Percentiles rank a stretch among this genome's conserved stretches.
These are phyloP conservation scores for Hemileia vastatrix DNA, from an alignment of 1,284 basidiomycete species.

Conservation along the genomic window DNA sequence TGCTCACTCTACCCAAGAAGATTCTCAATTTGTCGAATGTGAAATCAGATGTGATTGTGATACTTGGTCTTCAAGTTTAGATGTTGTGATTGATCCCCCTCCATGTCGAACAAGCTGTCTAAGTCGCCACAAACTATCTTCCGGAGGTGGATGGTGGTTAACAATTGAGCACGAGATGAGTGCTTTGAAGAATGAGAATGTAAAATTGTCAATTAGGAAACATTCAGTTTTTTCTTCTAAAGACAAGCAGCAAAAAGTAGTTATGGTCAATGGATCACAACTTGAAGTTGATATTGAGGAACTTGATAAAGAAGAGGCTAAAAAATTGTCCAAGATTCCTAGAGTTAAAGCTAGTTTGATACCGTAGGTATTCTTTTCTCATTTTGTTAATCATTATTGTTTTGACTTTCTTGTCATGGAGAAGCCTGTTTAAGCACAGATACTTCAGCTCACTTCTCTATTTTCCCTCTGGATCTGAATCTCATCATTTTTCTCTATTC, in stretches of 20 bases:
- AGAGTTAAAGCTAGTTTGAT: conserved; percentile 74
- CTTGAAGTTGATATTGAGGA: conserved; percentile 84
- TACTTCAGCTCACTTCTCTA: background rate
- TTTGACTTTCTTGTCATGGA: too few species aligned
- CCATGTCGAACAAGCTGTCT: conserved; percentile 74
- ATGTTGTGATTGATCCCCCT: conserved; percentile 88
- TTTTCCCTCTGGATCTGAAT: background rate
- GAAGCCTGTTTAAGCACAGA: too few species aligned
- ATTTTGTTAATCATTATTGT: background rate
- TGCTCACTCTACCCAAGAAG: conserved; percentile 8
- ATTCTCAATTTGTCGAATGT: conserved; percentile 63
- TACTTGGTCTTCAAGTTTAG: conserved; percentile 75
- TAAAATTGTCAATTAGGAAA: conserved; percentile 64
- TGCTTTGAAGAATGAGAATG: conserved; percentile 63
- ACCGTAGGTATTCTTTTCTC: conserved; percentile 54
- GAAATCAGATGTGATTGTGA: conserved; percentile 90
- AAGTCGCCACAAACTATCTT: conserved; percentile 74
- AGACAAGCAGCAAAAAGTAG: conserved; percentile 60
- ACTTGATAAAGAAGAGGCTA: conserved; percentile 76
- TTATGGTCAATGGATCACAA: conserved; percentile 82
- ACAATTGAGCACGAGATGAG: conserved; percentile 78
- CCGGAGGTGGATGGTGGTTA: conserved; percentile 92
- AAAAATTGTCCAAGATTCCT: conserved; percentile 69
- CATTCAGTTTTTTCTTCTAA: conserved; percentile 50
- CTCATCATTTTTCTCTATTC: background rate